Evolutionary conservation across 805 yeast species (phyloP), one percentile per base, ranked within the genome.

Genomic region (Danielia reshetovae): DNA sequence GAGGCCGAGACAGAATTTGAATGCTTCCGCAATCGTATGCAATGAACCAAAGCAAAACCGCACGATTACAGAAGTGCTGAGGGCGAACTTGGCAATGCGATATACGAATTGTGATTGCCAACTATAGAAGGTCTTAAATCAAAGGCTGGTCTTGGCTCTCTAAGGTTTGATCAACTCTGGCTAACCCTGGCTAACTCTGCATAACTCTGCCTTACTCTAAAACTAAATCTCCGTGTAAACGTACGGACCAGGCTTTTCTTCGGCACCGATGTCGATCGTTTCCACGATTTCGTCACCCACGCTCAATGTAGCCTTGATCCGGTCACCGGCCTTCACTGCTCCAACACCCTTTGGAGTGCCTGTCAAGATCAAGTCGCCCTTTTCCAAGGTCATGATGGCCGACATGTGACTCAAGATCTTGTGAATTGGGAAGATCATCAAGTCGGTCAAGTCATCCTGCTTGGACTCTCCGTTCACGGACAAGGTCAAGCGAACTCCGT

Each of bases 301-400:
- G 18, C 57, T 60, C 42, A 87, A 59, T 44, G 75, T 72, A 5
- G 94, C 95, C 29, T 70, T 68, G 18, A 93, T 66, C 17, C 57
- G 53, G 55, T 93, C 97, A 7, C 97, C 97, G 0, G 95, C 85
- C 5, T 58, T 59, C 22, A 89, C 63, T 17, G 73, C 65, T 7
- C 97, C 96, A n/a, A 93, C 98, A 12, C 98, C 98, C 59, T 88
- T 86, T 29, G 98, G 98, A 1, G 98, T 93, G 12, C 98, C 98
- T 1, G 98, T 93, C 33, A 93, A 69, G 39, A 93, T 79, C 43
- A 93, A 71, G 54, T 93, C 98, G 19, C 96, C 96, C 35, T 85
- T 80, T 50, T 89, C 79, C 38, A 93, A 68, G 4, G 97, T 86
- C 90, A 90, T 90, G 49, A 86, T 79, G n/a, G 79, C 62, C 4